Base-by-base conservation (phyloP, 768 basidiomycete genomes). In the Lyophyllum semitale region DNA sequence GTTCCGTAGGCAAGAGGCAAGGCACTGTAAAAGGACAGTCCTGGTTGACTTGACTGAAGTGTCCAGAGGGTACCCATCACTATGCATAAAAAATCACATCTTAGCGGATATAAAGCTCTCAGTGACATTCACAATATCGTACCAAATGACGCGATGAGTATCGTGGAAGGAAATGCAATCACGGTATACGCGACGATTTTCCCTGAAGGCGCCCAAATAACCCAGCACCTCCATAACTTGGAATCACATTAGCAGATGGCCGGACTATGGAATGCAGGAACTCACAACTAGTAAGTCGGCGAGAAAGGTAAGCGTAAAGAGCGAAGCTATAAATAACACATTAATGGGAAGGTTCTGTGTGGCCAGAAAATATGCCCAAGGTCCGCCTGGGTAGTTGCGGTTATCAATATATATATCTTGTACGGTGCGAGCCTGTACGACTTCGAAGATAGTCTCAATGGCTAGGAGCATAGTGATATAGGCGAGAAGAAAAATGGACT, bases 361-460 rank as follows among this genome's bases (percentile, higher is more conserved):
- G 27, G 60, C 68, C 22, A 78, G 63, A 63, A 80, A 77, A 62
- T 76, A 79, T 27, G 52, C 51, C 77, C 78, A 78, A 15, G 78
- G 78, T 4, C 78, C 77, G 22, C 67, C 73, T 32, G 75, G 73
- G 48, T 68, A 76, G 52, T 74, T 73, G 26, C 73, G 67, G 51
- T 78, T 75, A 60, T 75, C 72, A 45, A 78, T 67, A 42, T 77
- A 77, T n/a, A 74, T 71, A 17, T 71, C 65, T 51, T 75, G 72
- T 5, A 73, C 72, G 6, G 72, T 77, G 33, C 74, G 68, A 3
- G 75, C 73, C 59, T 76, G 75, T 0, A 75, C 73, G 13, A 70
- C 69, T 46, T 63, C 60, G 57, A 68, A 78, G 18, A 77, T 63
- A 0, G 74, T 74, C 51, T 74, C 72, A 57, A 78, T 66, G 47